Evolutionary conservation across 1,139 yeast species (phyloP), one percentile per base, ranked within the genome.

Genomic region (Yamadazyma songkhlaensis): DNA sequence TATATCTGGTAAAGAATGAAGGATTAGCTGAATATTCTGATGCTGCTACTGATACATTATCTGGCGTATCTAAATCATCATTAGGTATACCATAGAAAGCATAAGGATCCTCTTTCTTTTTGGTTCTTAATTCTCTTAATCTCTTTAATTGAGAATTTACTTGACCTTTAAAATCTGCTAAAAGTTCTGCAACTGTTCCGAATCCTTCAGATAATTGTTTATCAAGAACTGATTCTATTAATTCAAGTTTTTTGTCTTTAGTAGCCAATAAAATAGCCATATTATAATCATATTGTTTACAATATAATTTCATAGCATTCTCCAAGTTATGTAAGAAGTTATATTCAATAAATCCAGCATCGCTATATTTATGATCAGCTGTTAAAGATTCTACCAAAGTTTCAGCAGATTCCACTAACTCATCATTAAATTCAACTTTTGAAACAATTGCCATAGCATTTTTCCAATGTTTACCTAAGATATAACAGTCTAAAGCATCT

Each of bases 1-100:
- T 92, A 59, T 92, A 92, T 55, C 95, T 77, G 0, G 98, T 92
- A 63, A 89, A 86, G 58, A 90, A 87, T 0, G 97, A 89, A 22
- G 94, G 95, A 9, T 89, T 84, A 0, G 96, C 86, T 0, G 96
- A 85, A 0, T 96, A 83, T 57, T 89, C 97, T 0, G 97, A 85
- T 1, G 96, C 94, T 0, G 97, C 97, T 45, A 94, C 76, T 0
- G 97, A 90, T 3, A 94, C 95, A 58, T 90, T 86, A 59, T 92
- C 99, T 1, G 96, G 92, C 11, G 85, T 77, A 47, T 87, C 95
- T 33, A 74, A 68, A 41, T 80, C 86, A 29, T 79, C 86, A 33
- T 54, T 49, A 15, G 70, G 69, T 20, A 55, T 45, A 10, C 89
- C 89, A 56, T 83, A 88, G 54, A 88, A 92, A 2, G 86, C 82